Evolutionary conservation across 768 basidiomycete genomes (phyloP).

Genomic region (Lactarius indigo): DNA sequence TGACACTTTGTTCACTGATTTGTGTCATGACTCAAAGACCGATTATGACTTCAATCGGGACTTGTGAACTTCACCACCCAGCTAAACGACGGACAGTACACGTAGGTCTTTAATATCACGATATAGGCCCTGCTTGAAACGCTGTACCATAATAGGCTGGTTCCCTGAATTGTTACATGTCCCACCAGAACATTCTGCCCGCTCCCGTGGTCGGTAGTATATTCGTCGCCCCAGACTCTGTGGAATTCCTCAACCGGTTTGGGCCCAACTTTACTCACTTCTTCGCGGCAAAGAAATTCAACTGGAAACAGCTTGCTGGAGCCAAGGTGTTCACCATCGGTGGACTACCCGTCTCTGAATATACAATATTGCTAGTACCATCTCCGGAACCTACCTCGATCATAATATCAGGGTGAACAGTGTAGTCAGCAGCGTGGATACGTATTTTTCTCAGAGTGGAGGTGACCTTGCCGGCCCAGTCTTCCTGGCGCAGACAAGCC

Average conservation of each 20-base stretch:
- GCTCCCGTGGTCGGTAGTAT: constrained; percentile 45
- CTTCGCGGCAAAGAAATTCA: constrained; percentile 43
- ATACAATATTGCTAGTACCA: constrained; percentile 51
- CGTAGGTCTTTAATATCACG: constrained; percentile 35
- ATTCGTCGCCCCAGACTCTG: constrained; percentile 53
- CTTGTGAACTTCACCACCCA: constrained; percentile 55
- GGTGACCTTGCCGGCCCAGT: constrained; percentile 53
- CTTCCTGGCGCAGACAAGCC: constrained; percentile 43
- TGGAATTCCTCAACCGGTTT: constrained; percentile 46
- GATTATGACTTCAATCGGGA: constrained; percentile 65
- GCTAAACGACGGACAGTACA: constrained; percentile 65
- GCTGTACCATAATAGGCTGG: constrained; percentile 39
- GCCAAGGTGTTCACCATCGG: constrained; percentile 54
- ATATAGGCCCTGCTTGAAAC: not conserved
- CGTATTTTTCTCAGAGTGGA: constrained; percentile 53
- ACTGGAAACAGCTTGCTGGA: constrained; percentile 60
- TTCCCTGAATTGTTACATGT: constrained; percentile 52
- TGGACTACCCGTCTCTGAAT: constrained; percentile 49
- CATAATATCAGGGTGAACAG: constrained; percentile 62
- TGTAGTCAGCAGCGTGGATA: constrained; percentile 47
- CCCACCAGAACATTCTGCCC: constrained; percentile 46
- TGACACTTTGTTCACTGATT: not conserved
- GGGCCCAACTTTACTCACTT: constrained; percentile 45
- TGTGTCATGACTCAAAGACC: constrained; percentile 37
- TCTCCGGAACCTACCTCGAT: constrained; percentile 60